phyloP scores from a whole-genome alignment of 2,329 filamentous ascomycete genomes.

The Monilinia laxa region DNA sequence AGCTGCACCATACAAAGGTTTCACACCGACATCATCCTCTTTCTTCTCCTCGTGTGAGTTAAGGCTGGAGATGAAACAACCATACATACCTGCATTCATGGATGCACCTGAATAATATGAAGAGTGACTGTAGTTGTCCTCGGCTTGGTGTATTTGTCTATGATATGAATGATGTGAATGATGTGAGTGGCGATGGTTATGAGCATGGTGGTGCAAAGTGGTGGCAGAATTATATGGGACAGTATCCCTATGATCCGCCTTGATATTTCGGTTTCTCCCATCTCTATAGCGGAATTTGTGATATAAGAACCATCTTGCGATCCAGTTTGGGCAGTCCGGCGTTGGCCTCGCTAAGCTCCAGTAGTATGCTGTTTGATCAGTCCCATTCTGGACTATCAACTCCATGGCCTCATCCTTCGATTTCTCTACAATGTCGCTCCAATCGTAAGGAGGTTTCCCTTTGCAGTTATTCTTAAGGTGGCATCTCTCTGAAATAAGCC shows the following conservation, averaged over 20 bases:
- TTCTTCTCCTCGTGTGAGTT: not conserved
- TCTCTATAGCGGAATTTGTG: constrained; percentile 42
- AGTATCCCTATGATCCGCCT: constrained; percentile 11
- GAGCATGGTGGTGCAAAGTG: not conserved
- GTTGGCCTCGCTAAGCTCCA: constrained; percentile 35
- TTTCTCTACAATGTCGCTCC: constrained; percentile 39
- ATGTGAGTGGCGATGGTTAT: not conserved
- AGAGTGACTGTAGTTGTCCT: constrained; percentile 13
- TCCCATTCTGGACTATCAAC: constrained; percentile 31
- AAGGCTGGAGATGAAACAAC: not conserved
- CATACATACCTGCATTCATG: constrained; percentile 19
- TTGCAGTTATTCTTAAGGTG: constrained; percentile 40
- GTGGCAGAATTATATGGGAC: not conserved
- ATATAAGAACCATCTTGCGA: constrained; percentile 41
- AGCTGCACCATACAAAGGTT: not conserved
- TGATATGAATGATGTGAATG: not conserved
- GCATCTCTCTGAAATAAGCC: constrained; percentile 35
- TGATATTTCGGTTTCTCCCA: constrained; percentile 36
- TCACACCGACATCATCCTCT: not conserved
- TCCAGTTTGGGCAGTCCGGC: constrained; percentile 38
- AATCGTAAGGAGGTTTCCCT: constrained; percentile 39
- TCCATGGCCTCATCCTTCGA: constrained; percentile 39
- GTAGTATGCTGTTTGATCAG: constrained; percentile 34
- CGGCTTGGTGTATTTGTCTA: not conserved
- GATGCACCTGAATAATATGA: constrained; percentile 3